Evolutionary conservation across 1,139 yeast species (phyloP).

Genomic region (Yamadazyma triangularis): DNA sequence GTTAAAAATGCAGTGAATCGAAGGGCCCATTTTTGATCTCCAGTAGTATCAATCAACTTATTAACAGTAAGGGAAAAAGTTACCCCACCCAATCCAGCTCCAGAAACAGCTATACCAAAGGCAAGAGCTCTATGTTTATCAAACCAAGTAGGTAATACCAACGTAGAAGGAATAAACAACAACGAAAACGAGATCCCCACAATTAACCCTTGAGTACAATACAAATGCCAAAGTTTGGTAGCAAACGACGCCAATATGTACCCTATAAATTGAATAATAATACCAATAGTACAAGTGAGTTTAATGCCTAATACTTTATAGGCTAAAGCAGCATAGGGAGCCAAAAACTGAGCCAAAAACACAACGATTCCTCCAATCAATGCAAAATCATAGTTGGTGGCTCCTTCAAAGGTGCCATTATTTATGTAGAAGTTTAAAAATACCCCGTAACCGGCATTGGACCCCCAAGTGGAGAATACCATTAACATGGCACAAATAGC

Average conservation of each 20-base stretch:
- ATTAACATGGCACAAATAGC: conserved; percentile 48
- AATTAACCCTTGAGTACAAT: conserved; percentile 63
- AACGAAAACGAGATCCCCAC: conserved; percentile 60
- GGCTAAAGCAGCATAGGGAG: conserved; percentile 46
- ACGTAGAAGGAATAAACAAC: conserved; percentile 55
- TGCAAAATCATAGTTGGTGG: conserved; percentile 58
- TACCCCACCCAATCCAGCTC: conserved; percentile 67
- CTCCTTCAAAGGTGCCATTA: conserved; percentile 49
- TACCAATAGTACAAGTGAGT: conserved; percentile 43
- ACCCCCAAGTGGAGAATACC: conserved; percentile 67
- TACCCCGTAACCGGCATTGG: conserved; percentile 67
- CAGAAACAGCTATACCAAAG: conserved; percentile 55
- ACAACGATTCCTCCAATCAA: conserved; percentile 65
- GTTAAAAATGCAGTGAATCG: conserved; percentile 48
- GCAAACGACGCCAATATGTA: conserved; percentile 64
- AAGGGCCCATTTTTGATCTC: conserved; percentile 63
- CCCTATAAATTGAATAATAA: conserved; percentile 49
- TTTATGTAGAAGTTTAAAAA: conserved; percentile 53
- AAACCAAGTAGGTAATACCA: conserved; percentile 63
- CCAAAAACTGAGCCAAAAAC: conserved; percentile 51
- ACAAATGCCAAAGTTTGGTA: conserved; percentile 58
- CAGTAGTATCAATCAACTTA: conserved; percentile 43
- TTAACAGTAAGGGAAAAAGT: conserved; percentile 48
- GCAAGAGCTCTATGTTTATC: conserved; percentile 53
- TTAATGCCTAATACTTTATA: conserved; percentile 31